Conservation (phyloP, 2,329 filamentous ascomycete species). For the Beauveria sp. region DNA sequence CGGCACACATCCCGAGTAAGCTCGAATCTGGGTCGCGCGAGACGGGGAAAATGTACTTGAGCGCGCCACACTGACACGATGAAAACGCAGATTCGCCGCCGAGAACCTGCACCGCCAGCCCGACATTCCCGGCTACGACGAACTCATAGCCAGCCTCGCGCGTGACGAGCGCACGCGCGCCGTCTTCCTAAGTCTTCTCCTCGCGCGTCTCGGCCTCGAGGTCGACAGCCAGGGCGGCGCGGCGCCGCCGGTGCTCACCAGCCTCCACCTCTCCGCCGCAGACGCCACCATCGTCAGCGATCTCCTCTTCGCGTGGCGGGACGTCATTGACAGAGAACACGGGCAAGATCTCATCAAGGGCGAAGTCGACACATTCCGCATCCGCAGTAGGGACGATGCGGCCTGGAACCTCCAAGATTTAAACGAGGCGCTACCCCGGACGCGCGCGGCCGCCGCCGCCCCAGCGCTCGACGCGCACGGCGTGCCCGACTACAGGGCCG, state of each 20-base stretch:
- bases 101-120: slow-evolving; percentile 65
- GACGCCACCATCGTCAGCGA: slow-evolving; percentile 57
- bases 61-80: slow-evolving; percentile 12
- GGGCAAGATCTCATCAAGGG: slow-evolving; percentile 67
- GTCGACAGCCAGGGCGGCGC: slow-evolving; percentile 61
- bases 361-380: slow-evolving; percentile 74
- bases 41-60: too few relatives aligned
- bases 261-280: slow-evolving; percentile 70
- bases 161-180: slow-evolving; percentile 63
- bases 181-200: slow-evolving; percentile 69
- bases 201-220: slow-evolving; percentile 74
- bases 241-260: slow-evolving; percentile 70
- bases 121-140: slow-evolving; percentile 59
- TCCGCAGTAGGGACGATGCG: slow-evolving; percentile 56
- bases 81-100: slow-evolving; percentile 63
- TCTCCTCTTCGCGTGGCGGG: slow-evolving; percentile 57
- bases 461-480: slow-evolving; percentile 37
- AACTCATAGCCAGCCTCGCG: slow-evolving; percentile 59
- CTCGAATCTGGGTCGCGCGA: not conserved
- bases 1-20: slow-evolving; percentile 84
- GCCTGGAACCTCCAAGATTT: slow-evolving; percentile 51
- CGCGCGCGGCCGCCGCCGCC: slow-evolving; percentile 12
- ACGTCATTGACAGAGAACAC: slow-evolving; percentile 58
- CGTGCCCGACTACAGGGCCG: slow-evolving; percentile 65
- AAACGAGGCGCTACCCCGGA: slow-evolving; percentile 39